Evolutionary conservation across 192 early-diverging fungal genomes (phyloP).

Genomic region (Lunasporangiospora selenospora): DNA sequence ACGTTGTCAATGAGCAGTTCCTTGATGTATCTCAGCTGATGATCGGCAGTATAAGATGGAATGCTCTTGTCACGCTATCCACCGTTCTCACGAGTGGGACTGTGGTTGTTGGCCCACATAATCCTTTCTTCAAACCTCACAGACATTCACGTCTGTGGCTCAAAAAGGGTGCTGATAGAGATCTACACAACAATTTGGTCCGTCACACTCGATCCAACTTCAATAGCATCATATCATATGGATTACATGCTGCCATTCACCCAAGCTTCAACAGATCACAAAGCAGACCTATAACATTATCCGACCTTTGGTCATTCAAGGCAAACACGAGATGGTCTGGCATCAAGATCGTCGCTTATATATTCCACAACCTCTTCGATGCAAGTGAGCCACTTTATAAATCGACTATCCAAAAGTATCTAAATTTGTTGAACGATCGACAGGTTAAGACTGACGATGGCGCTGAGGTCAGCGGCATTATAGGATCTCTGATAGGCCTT

Average conservation of each 20-base stretch:
- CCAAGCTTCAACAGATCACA: not conserved
- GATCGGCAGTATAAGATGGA: slow-evolving; percentile 13
- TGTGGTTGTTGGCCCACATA: slow-evolving; percentile 8
- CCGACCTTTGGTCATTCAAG: slow-evolving; percentile 16
- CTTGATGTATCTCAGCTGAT: not conserved
- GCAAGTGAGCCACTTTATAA: not conserved
- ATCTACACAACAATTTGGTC: slow-evolving; percentile 12
- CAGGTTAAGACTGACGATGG: too few species aligned
- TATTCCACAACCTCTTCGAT: slow-evolving; percentile 3
- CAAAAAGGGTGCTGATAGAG: slow-evolving; percentile 5
- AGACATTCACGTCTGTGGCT: slow-evolving; percentile 14
- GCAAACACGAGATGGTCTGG: slow-evolving; percentile 1
- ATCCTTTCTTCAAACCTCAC: slow-evolving; percentile 13
- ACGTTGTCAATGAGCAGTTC: slow-evolving; percentile 1
- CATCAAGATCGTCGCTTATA: slow-evolving; percentile 4
- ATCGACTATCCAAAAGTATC: too few species aligned
- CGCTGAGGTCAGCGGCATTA: too few species aligned
- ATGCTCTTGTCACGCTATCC: slow-evolving; percentile 10
- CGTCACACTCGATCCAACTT: slow-evolving; percentile 16
- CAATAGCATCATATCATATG: not conserved
- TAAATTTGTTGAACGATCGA: too few species aligned
- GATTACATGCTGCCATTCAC: slow-evolving; percentile 2
- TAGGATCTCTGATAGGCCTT: too few species aligned
- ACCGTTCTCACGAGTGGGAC: slow-evolving; percentile 7
- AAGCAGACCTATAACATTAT: slow-evolving; percentile 10